Conservation (phyloP, 2,329 filamentous ascomycete species). For the Fusarium burgessii region DNA sequence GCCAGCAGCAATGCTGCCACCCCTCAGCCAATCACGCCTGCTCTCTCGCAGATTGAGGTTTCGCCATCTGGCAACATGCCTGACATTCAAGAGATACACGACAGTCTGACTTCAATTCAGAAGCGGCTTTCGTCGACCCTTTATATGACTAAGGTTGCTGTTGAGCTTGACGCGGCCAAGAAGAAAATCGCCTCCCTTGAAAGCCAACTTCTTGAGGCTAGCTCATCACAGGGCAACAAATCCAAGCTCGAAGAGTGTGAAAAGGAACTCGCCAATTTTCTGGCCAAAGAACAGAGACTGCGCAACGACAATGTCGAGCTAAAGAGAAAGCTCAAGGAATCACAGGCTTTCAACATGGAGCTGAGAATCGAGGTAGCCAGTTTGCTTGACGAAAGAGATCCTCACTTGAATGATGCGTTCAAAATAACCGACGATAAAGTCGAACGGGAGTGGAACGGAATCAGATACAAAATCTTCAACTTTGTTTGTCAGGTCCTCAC, state of each 20-base stretch:
- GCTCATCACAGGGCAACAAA: background rate
- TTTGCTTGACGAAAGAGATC: background rate
- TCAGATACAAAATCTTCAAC: conserved; percentile 8
- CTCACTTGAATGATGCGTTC: background rate
- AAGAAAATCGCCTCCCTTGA: conserved; percentile 1
- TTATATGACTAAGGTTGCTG: background rate
- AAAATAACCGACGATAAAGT: conserved; percentile 25
- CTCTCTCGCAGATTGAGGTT: background rate
- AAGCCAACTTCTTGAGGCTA: background rate
- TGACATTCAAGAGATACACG: background rate
- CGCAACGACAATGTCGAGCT: background rate
- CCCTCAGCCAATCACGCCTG: background rate
- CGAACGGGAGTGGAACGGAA: background rate
- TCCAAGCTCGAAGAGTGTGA: background rate
- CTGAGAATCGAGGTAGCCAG: background rate
- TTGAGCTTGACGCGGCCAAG: background rate
- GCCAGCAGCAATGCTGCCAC: background rate
- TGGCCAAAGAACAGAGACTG: background rate
- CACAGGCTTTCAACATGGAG: background rate
- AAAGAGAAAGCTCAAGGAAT: background rate
- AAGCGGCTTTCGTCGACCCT: background rate
- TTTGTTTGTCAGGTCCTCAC: conserved; percentile 18
- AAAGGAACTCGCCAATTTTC: background rate
- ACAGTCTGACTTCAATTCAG: background rate
- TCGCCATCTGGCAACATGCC: background rate